Evolutionary conservation across 163 green algal species (phyloP), one percentile per base, ranked within the genome.

Genomic region (Coccomyxa subellipsoidea): DNA sequence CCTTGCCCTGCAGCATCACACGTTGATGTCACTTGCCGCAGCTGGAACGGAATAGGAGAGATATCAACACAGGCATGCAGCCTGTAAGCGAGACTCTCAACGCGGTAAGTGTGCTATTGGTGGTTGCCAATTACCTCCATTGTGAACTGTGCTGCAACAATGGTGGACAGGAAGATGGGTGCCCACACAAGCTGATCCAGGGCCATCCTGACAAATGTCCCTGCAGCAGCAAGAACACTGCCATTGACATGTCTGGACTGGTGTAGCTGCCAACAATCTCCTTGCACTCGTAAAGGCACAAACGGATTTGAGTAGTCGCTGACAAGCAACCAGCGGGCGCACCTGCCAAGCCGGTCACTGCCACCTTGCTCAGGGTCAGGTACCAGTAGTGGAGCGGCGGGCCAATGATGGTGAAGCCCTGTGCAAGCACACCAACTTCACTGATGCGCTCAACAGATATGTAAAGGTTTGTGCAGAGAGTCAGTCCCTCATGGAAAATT

Each of bases 171-270:
- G 89, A 98, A 98, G 31, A 90, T 8, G 8, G 95, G 95, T 0
- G 95, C 94, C 82, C 96, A 98, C 15, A 94, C 75, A 9, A 96
- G 81, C 89, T 98, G 95, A 87, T 98, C 95, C 39, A 96, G 71
- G 2, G 79, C 84, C 38, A 98, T 84, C 3, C 91, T 82, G 10
- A 89, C 38, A 7, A 92, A 0, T 3, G 87, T 83, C 7, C 83
- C 89, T 87, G 84, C 78, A 73, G 69, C 12, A 37, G 37, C 18
- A 29, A 54, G 34, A 70, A 37, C 23, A 80, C 2, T 35, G 0
- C 1, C 2, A 66, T 59, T 9, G 8, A 39, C n/a, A 8, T 8
- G 27, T 34, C 71, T 78, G 69, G 47, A 59, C n/a, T n/a, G n/a
- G n/a, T n/a, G n/a, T n/a, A n/a, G n/a, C n/a, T n/a, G n/a, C n/a